Percentiles rank a stretch among this genome's conserved stretches.
phyloP scores from a whole-genome alignment of 805 yeast genomes.

The Yarrowia sp. region DNA sequence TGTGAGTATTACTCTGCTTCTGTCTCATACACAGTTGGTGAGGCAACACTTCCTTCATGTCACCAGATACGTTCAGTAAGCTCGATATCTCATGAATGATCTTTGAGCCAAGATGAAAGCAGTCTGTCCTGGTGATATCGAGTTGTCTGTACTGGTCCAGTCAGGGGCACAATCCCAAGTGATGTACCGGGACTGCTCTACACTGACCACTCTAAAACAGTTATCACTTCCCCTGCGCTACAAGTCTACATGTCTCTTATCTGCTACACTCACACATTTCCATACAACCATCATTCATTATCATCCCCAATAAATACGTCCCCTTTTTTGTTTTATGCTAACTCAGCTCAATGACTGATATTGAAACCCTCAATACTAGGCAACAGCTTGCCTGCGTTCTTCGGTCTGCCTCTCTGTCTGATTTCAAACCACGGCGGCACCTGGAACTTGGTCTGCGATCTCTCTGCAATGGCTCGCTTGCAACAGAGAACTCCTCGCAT shows the following conservation, averaged over 20 bases:
- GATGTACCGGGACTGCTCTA: no score
- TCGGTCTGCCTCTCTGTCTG: conserved; percentile 29
- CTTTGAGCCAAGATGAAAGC: no score
- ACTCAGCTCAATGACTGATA: neutral
- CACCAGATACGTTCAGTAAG: no score
- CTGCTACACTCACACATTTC: neutral
- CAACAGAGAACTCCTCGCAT: conserved; percentile 29
- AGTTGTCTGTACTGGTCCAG: no score
- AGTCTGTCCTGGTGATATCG: no score
- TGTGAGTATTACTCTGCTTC: no score
- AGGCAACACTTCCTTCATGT: no score
- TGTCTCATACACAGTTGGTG: no score
- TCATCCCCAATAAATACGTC: conserved; percentile 21
- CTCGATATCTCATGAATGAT: no score
- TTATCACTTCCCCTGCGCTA: neutral
- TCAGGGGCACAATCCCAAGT: no score
- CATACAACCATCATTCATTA: neutral
- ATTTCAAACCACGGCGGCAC: conserved; percentile 37
- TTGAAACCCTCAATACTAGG: conserved; percentile 32
- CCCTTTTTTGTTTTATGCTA: neutral
- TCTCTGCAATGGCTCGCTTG: conserved; percentile 28
- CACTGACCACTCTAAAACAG: no score
- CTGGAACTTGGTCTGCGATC: conserved; percentile 30
- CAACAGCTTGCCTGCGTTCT: conserved; percentile 27
- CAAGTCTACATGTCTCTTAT: neutral